Conservation (phyloP, 306 rosid species). For the Fagus sylvatica region DNA sequence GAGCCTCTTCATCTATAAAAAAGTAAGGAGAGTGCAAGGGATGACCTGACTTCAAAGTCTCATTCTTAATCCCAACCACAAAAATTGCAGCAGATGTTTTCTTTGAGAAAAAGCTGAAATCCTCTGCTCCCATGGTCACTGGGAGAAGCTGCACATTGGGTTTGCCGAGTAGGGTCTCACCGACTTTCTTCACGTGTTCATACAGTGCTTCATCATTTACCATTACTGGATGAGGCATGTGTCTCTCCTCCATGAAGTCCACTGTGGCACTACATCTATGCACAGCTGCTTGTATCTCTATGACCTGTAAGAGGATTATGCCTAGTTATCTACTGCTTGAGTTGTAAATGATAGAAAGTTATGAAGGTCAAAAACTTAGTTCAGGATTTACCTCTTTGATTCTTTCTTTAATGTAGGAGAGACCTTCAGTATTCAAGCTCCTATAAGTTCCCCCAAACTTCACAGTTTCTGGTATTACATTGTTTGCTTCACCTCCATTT, state of each 20-base stretch:
- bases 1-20: conserved; percentile 46
- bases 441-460: conserved; percentile 39
- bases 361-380: not conserved
- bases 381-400: conserved; percentile 39
- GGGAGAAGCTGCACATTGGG: conserved; percentile 41
- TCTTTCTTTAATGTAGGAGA: conserved; percentile 32
- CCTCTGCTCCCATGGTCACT: conserved; percentile 49
- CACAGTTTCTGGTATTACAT: conserved; percentile 35
- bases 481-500: conserved; percentile 35
- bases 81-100: conserved; percentile 38
- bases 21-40: conserved; percentile 49
- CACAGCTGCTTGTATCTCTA: conserved; percentile 43
- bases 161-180: conserved; percentile 42
- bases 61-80: conserved; percentile 38
- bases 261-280: conserved; percentile 38
- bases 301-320: conserved; percentile 23
- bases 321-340: not conserved
- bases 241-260: conserved; percentile 51
- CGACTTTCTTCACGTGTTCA: conserved; percentile 45
- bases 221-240: conserved; percentile 42
- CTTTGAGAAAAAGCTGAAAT: conserved; percentile 51
- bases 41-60: conserved; percentile 25
- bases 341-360: not conserved
- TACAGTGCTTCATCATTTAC: conserved; percentile 44
- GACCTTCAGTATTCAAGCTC: conserved; percentile 36